phyloP scores from a whole-genome alignment of 2,329 filamentous ascomycete species.

The Aspergillus sp. region DNA sequence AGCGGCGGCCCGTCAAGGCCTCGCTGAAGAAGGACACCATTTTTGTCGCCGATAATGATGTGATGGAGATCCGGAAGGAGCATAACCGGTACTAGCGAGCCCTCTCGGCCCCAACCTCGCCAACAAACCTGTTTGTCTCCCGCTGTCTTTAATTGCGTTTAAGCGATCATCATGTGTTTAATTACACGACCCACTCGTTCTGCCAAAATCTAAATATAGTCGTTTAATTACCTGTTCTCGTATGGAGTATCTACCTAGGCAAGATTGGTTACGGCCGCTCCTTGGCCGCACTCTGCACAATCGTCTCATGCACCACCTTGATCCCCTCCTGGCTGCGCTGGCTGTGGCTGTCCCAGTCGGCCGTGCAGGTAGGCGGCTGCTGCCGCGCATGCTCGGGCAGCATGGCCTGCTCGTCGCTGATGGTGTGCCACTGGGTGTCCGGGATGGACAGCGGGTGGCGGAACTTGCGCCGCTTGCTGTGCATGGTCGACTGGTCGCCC shows the following conservation, averaged over 20 bases:
- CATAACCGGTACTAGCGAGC: background rate
- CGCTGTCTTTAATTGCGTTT: background rate
- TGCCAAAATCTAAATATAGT: background rate
- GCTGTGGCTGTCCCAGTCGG: constrained; percentile 15
- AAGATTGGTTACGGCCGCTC: too few species aligned
- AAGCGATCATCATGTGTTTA: background rate
- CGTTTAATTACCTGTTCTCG: too few species aligned
- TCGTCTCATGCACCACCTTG: constrained; percentile 32
- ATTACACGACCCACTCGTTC: background rate
- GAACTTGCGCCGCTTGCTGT: constrained; percentile 20
- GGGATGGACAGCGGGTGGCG: constrained; percentile 33
- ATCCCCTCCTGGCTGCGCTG: constrained; percentile 24
- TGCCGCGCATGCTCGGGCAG: constrained; percentile 9
- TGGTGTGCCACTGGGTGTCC: constrained; percentile 30
- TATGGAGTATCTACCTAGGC: too few species aligned
- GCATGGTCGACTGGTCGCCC: constrained; percentile 12
- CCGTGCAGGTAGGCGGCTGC: constrained; percentile 22
- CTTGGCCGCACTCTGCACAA: constrained; percentile 20
- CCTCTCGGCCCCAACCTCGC: too few species aligned
- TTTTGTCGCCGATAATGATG: constrained; percentile 11
- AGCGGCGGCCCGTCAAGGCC: constrained; percentile 37
- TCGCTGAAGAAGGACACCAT: constrained; percentile 36
- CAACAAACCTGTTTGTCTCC: background rate
- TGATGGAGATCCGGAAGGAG: constrained; percentile 6
- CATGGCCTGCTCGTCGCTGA: constrained; percentile 30